Evolutionary conservation across 495 filamentous ascomycete genomes (phyloP).

Genomic region (Astrothelium subdiscretum): DNA sequence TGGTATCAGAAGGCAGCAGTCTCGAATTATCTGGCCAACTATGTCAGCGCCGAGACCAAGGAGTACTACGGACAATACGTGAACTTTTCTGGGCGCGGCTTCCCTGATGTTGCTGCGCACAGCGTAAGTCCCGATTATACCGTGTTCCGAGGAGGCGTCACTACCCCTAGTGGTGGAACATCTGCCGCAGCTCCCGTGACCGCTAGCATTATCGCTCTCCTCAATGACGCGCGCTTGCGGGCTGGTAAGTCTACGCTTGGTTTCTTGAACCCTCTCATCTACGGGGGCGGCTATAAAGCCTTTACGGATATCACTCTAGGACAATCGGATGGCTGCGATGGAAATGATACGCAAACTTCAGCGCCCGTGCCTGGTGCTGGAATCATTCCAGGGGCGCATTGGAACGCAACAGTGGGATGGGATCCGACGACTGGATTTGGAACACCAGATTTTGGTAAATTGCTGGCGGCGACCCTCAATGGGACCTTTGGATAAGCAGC

Average conservation of each 20-base stretch:
- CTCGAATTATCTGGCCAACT: constrained; percentile 19
- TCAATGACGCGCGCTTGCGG: constrained; percentile 28
- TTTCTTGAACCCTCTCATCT: constrained; percentile 33
- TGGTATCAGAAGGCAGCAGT: constrained; percentile 26
- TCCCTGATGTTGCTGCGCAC: constrained; percentile 30
- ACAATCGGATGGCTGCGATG: constrained; percentile 45
- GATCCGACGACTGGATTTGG: constrained; percentile 28
- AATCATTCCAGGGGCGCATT: not conserved
- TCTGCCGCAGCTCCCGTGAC: constrained; percentile 24
- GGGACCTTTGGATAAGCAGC: not conserved
- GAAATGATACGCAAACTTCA: constrained; percentile 20
- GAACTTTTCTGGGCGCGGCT: constrained; percentile 27
- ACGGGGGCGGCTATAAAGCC: constrained; percentile 22
- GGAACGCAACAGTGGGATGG: constrained; percentile 22
- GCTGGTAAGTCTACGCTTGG: constrained; percentile 23
- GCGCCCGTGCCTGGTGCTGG: constrained; percentile 12
- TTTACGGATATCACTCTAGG: constrained; percentile 25
- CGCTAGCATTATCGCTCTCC: constrained; percentile 25
- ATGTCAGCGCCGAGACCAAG: constrained; percentile 22
- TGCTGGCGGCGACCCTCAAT: constrained; percentile 12
- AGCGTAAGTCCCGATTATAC: constrained; percentile 35
- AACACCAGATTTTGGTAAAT: constrained; percentile 25
- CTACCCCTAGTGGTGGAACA: constrained; percentile 24
- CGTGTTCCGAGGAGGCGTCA: constrained; percentile 42
- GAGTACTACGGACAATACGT: constrained; percentile 26